Conservation (phyloP, 768 basidiomycete genomes). For the Guyanaporus albipodus region DNA sequence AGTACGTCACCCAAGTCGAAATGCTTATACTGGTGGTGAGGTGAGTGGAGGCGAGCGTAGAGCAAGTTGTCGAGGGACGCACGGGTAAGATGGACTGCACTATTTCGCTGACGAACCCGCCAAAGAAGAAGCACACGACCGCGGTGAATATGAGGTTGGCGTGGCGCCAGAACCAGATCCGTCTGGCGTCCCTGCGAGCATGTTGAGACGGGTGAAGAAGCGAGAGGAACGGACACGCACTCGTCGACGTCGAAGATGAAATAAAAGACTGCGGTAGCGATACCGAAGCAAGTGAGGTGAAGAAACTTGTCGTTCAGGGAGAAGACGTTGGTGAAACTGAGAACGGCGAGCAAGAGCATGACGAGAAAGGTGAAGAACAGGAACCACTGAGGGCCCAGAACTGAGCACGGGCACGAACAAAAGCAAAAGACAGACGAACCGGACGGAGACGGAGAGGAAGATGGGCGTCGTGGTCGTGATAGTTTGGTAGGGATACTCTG, state of each 20-base stretch:
- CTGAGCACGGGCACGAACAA: slow-evolving; percentile 7
- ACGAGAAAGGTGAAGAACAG: slow-evolving; percentile 63
- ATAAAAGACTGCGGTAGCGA: slow-evolving; percentile 80
- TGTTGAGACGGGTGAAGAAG: neutral
- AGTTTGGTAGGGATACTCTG: slow-evolving; percentile 56
- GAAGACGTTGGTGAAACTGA: slow-evolving; percentile 74
- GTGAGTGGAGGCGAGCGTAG: slow-evolving; percentile 1
- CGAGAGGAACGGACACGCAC: slow-evolving; percentile 43
- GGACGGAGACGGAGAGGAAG: slow-evolving; percentile 70
- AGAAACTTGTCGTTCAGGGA: slow-evolving; percentile 78
- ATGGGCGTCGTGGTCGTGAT: too few relatives aligned
- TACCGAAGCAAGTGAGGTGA: slow-evolving; percentile 71
- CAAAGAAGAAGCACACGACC: slow-evolving; percentile 72
- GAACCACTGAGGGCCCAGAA: slow-evolving; percentile 71
- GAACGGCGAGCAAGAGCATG: slow-evolving; percentile 65
- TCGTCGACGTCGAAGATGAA: slow-evolving; percentile 88
- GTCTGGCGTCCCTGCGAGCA: slow-evolving; percentile 58
- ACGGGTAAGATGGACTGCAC: slow-evolving; percentile 78
- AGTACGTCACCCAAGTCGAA: slow-evolving; percentile 72
- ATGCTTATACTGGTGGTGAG: slow-evolving; percentile 51
- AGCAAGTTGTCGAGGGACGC: slow-evolving; percentile 20
- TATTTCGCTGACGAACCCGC: slow-evolving; percentile 77
- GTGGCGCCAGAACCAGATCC: slow-evolving; percentile 87
- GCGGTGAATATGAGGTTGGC: slow-evolving; percentile 63
- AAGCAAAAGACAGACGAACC: slow-evolving; percentile 36